Evolutionary conservation across 2,329 filamentous ascomycete species (phyloP).

Genomic region (Penicillium sp.): DNA sequence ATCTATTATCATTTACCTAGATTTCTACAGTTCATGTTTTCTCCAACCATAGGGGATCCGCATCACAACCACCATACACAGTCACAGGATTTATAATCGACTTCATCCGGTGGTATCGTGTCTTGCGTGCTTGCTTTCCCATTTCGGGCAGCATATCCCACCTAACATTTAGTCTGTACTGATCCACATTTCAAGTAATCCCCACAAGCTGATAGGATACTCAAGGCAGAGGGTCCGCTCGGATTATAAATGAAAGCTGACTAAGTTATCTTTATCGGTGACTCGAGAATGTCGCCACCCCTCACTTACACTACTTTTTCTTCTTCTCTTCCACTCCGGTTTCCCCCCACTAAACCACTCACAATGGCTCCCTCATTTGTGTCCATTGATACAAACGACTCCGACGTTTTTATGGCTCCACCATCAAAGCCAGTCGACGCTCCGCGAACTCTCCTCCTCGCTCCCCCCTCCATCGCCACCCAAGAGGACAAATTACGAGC

Average conservation of each 20-base stretch:
- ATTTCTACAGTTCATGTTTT: too few relatives aligned
- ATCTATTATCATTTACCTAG: neutral
- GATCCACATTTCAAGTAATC: slow-evolving; percentile 10
- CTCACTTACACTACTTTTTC: slow-evolving; percentile 14
- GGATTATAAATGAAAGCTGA: slow-evolving; percentile 19
- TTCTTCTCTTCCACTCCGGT: neutral
- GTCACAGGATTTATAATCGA: neutral
- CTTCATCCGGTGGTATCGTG: neutral
- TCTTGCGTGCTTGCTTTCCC: slow-evolving; percentile 4
- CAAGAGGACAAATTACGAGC: slow-evolving; percentile 75
- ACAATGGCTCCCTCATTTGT: slow-evolving; percentile 41
- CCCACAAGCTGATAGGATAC: slow-evolving; percentile 7
- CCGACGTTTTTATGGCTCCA: slow-evolving; percentile 52
- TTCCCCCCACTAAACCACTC: neutral
- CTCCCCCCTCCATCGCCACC: slow-evolving; percentile 84
- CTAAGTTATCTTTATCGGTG: slow-evolving; percentile 23
- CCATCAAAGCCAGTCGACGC: slow-evolving; percentile 26
- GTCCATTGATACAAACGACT: slow-evolving; percentile 55
- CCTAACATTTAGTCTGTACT: neutral
- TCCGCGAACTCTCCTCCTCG: slow-evolving; percentile 74
- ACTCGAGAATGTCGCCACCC: slow-evolving; percentile 23
- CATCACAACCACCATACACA: neutral
- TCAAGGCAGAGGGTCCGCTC: neutral
- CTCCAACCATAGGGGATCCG: too few relatives aligned
- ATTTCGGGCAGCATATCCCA: slow-evolving; percentile 1